phyloP scores from a whole-genome alignment of 176 grass and related monocot genomes.

The Zizania latifolia region DNA sequence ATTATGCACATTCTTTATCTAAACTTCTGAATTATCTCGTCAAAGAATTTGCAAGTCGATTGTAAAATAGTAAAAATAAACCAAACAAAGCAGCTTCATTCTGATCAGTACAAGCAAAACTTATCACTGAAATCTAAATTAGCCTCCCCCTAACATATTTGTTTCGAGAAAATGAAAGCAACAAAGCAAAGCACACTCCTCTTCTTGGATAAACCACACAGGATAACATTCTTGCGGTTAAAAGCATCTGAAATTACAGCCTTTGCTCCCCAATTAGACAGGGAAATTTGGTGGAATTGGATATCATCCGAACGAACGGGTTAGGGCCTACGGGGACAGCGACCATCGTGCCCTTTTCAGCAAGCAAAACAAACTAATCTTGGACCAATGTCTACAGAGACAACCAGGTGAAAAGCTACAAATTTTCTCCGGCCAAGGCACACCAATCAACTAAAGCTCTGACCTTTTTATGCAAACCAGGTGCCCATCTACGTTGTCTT shows the following conservation, averaged over 20 bases:
- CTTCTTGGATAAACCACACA: not conserved
- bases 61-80: not conserved
- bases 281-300: not conserved
- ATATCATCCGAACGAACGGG: not conserved
- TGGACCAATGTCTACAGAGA: not conserved
- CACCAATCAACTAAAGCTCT: not conserved
- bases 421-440: not conserved
- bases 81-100: too few species aligned
- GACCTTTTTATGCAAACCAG: not conserved
- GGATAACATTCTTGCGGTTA: not conserved
- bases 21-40: not conserved
- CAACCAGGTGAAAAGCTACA: not conserved
- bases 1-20: not conserved
- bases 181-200: not conserved
- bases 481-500: conserved; percentile 19
- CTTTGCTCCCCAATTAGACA: not conserved
- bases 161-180: not conserved
- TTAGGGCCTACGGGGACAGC: not conserved
- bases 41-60: not conserved
- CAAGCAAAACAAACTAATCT: not conserved
- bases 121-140: not conserved
- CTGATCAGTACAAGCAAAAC: too few species aligned
- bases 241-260: not conserved
- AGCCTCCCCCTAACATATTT: not conserved
- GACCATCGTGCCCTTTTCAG: not conserved